phyloP scores from a whole-genome alignment of 2,329 filamentous ascomycete species.

The Cercospora beticola region DNA sequence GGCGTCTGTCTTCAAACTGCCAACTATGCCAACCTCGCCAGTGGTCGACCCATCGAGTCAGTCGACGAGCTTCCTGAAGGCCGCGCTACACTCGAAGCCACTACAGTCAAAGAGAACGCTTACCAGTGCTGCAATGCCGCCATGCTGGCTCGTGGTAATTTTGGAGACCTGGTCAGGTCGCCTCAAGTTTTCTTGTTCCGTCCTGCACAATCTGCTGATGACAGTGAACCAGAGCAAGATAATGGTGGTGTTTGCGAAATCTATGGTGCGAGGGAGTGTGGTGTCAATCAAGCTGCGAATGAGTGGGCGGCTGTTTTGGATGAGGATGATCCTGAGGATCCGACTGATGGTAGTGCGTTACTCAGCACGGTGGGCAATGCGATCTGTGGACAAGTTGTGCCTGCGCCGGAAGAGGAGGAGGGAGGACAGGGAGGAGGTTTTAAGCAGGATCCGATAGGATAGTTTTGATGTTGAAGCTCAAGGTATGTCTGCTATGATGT shows the following conservation, averaged over 20 bases:
- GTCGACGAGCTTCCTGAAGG: background rate
- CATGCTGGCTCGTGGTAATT: background rate
- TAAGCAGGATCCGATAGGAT: too few relatives aligned
- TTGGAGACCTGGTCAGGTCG: background rate
- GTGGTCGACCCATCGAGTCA: background rate
- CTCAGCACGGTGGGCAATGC: background rate
- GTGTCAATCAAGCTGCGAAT: background rate
- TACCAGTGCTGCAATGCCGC: conserved; percentile 1
- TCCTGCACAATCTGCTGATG: background rate
- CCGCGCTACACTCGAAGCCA: background rate
- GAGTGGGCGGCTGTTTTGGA: background rate
- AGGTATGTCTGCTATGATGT: too few relatives aligned
- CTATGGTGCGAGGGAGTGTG: background rate
- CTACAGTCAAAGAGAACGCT: background rate
- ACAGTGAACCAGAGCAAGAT: background rate
- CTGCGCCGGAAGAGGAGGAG: background rate
- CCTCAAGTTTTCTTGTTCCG: background rate
- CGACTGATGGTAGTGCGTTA: background rate
- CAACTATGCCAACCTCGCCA: background rate
- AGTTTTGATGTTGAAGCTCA: too few relatives aligned
- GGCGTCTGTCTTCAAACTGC: background rate
- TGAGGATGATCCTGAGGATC: background rate
- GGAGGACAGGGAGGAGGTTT: too few relatives aligned
- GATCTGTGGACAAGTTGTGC: background rate
- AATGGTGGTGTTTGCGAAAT: background rate